Conservation (phyloP, 2,329 filamentous ascomycete species). For the Aspergillus versicolor region DNA sequence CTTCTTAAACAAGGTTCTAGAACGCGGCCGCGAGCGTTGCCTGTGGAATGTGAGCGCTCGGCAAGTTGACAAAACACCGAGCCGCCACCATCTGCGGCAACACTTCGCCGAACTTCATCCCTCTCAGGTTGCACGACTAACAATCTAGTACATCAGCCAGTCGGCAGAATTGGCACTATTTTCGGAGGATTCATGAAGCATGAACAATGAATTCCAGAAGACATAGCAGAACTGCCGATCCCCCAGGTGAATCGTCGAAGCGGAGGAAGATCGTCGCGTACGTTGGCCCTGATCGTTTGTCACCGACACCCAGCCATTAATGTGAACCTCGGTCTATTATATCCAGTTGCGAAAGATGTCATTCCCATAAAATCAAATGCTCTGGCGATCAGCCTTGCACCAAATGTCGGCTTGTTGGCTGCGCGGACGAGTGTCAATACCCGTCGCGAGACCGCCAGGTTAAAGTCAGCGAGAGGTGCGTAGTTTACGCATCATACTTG, state of each 20-base stretch:
- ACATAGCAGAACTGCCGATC: conserved; percentile 11
- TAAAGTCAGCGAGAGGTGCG: conserved; percentile 37
- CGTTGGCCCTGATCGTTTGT: conserved; percentile 8
- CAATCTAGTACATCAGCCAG: not conserved
- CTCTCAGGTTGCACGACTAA: not conserved
- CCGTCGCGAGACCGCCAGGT: conserved; percentile 44
- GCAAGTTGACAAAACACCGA: not conserved
- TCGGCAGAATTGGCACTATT: not conserved
- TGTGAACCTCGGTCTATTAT: not conserved
- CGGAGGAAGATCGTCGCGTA: conserved; percentile 35
- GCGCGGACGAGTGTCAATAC: conserved; percentile 41
- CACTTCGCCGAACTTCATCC: not conserved
- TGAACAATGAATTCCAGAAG: conserved; percentile 18
- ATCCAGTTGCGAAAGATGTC: conserved; percentile 43
- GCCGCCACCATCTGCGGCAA: not conserved
- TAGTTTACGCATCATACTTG: too few species aligned
- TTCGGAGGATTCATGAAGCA: not conserved
- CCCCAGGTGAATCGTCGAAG: conserved; percentile 15
- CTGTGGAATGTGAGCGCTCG: not conserved
- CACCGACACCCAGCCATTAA: not conserved
- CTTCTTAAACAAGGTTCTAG: not conserved
- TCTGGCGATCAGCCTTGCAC: conserved; percentile 46
- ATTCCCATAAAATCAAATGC: conserved; percentile 49
- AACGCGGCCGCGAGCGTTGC: not conserved
- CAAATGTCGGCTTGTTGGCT: conserved; percentile 40